Percentiles rank a stretch among this genome's conserved stretches.
Conservation (phyloP, 139 green algal genomes). For the Tetradesmus lagerheimii region DNA sequence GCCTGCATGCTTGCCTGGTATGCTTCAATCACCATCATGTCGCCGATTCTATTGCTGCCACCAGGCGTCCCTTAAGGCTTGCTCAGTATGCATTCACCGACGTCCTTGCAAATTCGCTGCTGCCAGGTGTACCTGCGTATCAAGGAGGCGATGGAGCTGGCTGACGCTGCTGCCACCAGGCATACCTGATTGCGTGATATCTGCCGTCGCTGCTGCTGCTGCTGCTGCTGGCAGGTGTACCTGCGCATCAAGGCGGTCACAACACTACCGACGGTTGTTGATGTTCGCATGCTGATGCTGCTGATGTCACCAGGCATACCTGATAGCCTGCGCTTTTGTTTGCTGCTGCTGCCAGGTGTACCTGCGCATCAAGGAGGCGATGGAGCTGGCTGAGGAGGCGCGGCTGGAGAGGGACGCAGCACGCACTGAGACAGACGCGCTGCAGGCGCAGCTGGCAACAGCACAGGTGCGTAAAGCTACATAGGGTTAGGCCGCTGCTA, state of each 20-base stretch:
- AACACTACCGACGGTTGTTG: no score
- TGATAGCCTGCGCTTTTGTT: no score
- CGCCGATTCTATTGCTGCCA: not conserved
- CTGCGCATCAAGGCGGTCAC: constrained; percentile 63
- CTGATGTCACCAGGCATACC: no score
- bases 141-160: constrained; percentile 67
- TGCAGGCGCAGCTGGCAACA: constrained; percentile 42
- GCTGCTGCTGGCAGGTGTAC: constrained; percentile 57
- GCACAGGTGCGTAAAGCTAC: constrained; percentile 12
- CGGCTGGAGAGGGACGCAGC: constrained; percentile 56
- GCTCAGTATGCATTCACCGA: no score
- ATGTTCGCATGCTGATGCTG: no score
- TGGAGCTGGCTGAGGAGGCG: constrained; percentile 68
- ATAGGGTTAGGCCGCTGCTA: no score
- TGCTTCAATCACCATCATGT: no score
- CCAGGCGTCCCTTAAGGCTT: no score
- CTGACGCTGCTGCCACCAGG: constrained; percentile 41
- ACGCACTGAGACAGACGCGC: constrained; percentile 14
- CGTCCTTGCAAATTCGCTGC: no score
- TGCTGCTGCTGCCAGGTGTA: constrained; percentile 65
- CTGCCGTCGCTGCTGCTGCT: not conserved
- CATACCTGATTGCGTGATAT: not conserved
- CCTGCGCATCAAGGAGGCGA: constrained; percentile 63
- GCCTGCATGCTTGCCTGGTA: no score
- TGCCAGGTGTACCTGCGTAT: constrained; percentile 67